Percentiles rank a stretch among this genome's conserved stretches.
These are phyloP conservation scores for Kalmusia sp. DNA, from an alignment of 2,329 filamentous ascomycete species.

Conservation along the genomic window DNA sequence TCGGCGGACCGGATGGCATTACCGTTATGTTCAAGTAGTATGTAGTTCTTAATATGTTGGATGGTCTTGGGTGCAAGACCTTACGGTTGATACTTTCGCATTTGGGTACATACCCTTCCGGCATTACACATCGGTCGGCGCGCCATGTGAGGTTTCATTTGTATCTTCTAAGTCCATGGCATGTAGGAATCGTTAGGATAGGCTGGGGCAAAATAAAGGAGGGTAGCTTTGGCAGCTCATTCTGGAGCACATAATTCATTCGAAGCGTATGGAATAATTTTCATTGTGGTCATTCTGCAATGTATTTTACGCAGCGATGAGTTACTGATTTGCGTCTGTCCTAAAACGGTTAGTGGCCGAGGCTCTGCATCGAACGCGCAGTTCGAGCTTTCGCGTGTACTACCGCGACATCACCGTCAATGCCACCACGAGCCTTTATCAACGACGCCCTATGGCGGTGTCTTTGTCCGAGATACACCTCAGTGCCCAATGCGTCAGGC, in stretches of 20 bases:
- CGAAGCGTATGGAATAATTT: too few species aligned
- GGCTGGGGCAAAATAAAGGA: too few species aligned
- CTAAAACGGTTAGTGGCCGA: slow-evolving; percentile 3
- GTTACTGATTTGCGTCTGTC: too few species aligned
- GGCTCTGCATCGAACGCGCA: background rate
- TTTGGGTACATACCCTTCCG: background rate
- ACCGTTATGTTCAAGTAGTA: background rate
- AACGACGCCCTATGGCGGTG: slow-evolving; percentile 45
- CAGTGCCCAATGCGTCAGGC: slow-evolving; percentile 3
- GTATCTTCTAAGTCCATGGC: background rate
- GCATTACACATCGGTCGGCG: background rate
- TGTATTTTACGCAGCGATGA: too few species aligned
- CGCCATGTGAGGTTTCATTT: background rate
- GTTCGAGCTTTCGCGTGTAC: background rate
- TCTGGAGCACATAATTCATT: too few species aligned
- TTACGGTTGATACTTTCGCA: background rate
- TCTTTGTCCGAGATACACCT: slow-evolving; percentile 39
- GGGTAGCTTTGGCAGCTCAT: too few species aligned
- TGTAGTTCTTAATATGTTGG: slow-evolving; percentile 8
- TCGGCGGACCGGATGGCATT: background rate
- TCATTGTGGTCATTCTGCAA: too few species aligned
- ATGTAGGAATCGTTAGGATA: background rate
- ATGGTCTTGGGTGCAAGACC: background rate
- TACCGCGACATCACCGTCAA: slow-evolving; percentile 17
- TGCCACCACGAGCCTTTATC: slow-evolving; percentile 40